Conservation (phyloP, 805 yeast species). For the Kodamaea hsintzibuensis region DNA sequence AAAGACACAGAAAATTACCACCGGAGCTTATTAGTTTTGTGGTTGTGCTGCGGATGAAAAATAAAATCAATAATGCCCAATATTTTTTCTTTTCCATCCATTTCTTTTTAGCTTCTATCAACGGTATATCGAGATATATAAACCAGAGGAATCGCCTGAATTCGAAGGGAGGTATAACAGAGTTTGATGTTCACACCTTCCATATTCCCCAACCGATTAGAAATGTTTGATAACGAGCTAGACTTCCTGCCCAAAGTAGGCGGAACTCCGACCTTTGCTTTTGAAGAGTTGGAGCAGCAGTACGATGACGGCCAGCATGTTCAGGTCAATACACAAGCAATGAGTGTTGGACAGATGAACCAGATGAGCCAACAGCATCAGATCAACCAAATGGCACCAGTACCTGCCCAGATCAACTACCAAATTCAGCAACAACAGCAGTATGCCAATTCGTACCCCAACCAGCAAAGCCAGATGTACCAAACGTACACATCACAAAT, state of each 20-base stretch:
- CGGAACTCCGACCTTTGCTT: background rate
- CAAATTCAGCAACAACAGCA: background rate
- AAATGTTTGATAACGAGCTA: conserved; percentile 17
- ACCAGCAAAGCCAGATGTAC: background rate
- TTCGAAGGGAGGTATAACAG: background rate
- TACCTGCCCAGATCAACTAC: background rate
- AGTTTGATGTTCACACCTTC: conserved; percentile 5
- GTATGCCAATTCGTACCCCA: background rate
- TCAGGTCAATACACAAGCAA: background rate
- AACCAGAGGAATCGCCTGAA: conserved; percentile 1
- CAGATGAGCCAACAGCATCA: background rate
- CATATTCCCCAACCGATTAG: conserved; percentile 14
- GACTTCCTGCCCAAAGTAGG: conserved; percentile 1
- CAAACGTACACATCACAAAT: background rate
- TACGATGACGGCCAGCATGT: background rate
- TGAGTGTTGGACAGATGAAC: background rate
- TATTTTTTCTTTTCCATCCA: background rate
- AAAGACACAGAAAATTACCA: background rate
- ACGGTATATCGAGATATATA: conserved; percentile 3
- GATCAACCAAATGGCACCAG: background rate
- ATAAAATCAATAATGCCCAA: background rate
- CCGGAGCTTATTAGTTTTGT: background rate
- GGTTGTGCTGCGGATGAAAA: background rate
- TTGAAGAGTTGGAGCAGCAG: background rate
- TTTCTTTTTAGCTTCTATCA: conserved; percentile 1